These are phyloP conservation scores for Capillidium rhysosporum DNA, from an alignment of 371 early-diverging fungal genomes.

Conservation along the genomic window DNA sequence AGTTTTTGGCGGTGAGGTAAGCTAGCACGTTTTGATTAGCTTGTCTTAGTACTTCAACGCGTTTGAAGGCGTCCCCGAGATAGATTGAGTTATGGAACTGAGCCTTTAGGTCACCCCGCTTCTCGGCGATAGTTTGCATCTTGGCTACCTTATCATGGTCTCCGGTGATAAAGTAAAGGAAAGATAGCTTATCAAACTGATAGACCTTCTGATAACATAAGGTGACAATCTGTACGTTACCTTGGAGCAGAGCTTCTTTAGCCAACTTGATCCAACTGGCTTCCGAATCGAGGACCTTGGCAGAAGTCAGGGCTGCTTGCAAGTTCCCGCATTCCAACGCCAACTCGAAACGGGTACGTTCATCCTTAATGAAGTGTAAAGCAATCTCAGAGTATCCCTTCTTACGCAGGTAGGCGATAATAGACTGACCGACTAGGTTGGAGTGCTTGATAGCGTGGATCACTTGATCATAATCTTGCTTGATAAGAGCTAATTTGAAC, in stretches of 20 bases:
- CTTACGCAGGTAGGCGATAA: constrained; percentile 95
- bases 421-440: constrained; percentile 92
- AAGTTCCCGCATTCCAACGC: constrained; percentile 91
- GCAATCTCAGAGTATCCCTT: constrained; percentile 97
- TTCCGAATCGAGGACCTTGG: constrained; percentile 63
- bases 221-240: constrained; percentile 77
- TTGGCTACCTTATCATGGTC: constrained; percentile 67
- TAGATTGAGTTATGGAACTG: constrained; percentile 77
- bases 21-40: constrained; percentile 77
- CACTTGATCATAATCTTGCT: constrained; percentile 79
- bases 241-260: constrained; percentile 69
- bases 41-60: constrained; percentile 54
- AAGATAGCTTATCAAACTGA: constrained; percentile 75
- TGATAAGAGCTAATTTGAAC: constrained; percentile 88
- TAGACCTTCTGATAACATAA: constrained; percentile 73
- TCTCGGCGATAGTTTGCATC: constrained; percentile 79
- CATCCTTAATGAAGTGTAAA: constrained; percentile 92
- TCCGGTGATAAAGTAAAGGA: constrained; percentile 81
- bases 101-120: constrained; percentile 59
- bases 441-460: constrained; percentile 83
- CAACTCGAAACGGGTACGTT: constrained; percentile 84
- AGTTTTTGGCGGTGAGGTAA: constrained; percentile 73
- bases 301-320: constrained; percentile 79
- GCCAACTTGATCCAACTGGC: constrained; percentile 77
- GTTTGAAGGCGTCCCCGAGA: constrained; percentile 73